Conservation (phyloP, 371 early-diverging fungal species). For the Nosema muscidifuracis region DNA sequence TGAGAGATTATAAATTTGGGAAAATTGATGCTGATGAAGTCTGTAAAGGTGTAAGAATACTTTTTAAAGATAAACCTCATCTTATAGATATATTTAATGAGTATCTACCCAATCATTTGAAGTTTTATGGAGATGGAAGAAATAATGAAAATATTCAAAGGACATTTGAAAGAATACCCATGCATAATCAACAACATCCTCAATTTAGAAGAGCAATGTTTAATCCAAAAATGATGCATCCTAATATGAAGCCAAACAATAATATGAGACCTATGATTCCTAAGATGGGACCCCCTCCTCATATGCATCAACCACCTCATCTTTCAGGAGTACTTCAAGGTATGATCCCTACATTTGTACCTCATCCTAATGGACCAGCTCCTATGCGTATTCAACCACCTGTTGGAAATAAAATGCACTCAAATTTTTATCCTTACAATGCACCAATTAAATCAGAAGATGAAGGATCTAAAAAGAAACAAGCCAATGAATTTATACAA, state of each 20-base stretch:
- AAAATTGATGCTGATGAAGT: slow-evolving; percentile 92
- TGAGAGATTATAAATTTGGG: slow-evolving; percentile 97
- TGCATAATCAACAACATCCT: background rate
- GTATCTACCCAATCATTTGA: slow-evolving; percentile 72
- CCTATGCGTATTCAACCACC: background rate
- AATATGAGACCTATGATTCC: slow-evolving; percentile 9
- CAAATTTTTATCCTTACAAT: background rate
- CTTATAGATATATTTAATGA: slow-evolving; percentile 95
- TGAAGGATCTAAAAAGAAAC: slow-evolving; percentile 35
- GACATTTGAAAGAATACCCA: background rate
- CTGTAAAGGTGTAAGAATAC: slow-evolving; percentile 80
- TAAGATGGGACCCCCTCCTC: slow-evolving; percentile 4
- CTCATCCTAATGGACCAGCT: slow-evolving; percentile 1
- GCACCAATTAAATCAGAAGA: slow-evolving; percentile 1
- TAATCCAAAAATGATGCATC: slow-evolving; percentile 16
- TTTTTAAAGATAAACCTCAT: slow-evolving; percentile 81
- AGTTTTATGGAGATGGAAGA: slow-evolving; percentile 1
- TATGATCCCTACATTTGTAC: background rate
- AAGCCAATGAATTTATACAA: slow-evolving; percentile 58
- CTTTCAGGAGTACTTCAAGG: background rate
- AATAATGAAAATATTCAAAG: background rate
- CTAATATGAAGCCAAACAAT: background rate
- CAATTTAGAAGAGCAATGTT: slow-evolving; percentile 4
- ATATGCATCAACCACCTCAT: slow-evolving; percentile 1
- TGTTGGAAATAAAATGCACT: background rate